Percentiles rank a stretch among this genome's conserved stretches.
Evolutionary conservation across 305 asterid genomes (phyloP).

Genomic region (Ilex paraguariensis): DNA sequence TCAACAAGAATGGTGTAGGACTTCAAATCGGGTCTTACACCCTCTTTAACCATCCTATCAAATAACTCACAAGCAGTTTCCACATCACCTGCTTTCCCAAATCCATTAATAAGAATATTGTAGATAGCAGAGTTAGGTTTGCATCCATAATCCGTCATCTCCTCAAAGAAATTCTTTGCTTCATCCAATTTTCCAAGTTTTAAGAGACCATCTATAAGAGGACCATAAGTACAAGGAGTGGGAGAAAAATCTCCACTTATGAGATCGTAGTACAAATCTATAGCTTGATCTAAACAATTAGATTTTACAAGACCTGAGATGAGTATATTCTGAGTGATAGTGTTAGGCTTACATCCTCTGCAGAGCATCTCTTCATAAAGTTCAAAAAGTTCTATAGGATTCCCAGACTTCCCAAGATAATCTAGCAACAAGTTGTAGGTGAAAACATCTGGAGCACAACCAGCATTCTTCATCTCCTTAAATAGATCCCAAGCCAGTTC

Average conservation of each 20-base stretch:
- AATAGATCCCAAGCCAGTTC: slow-evolving; percentile 68
- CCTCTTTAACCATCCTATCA: slow-evolving; percentile 76
- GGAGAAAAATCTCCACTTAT: slow-evolving; percentile 81
- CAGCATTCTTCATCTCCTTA: slow-evolving; percentile 62
- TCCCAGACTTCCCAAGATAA: slow-evolving; percentile 78
- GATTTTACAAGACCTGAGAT: slow-evolving; percentile 86
- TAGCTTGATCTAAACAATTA: slow-evolving; percentile 54
- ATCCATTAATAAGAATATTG: slow-evolving; percentile 86
- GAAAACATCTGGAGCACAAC: slow-evolving; percentile 58
- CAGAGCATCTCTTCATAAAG: slow-evolving; percentile 76
- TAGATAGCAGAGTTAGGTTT: slow-evolving; percentile 81
- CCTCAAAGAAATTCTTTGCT: slow-evolving; percentile 68
- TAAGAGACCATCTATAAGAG: slow-evolving; percentile 80
- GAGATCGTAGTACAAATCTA: slow-evolving; percentile 72
- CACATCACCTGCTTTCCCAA: slow-evolving; percentile 79
- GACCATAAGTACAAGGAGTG: slow-evolving; percentile 94
- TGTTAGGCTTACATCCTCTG: slow-evolving; percentile 58
- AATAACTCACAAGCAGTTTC: slow-evolving; percentile 62
- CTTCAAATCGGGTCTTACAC: slow-evolving; percentile 82
- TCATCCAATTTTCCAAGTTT: slow-evolving; percentile 56
- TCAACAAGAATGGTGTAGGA: slow-evolving; percentile 82
- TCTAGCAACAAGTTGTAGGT: slow-evolving; percentile 81
- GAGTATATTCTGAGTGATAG: slow-evolving; percentile 73
- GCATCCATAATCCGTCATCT: slow-evolving; percentile 74
- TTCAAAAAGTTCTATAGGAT: slow-evolving; percentile 52